A percentile compares a stretch with the other conserved stretches of the same genome.
Conservation (phyloP, 768 basidiomycete genomes). For the Harrya chromipes region DNA sequence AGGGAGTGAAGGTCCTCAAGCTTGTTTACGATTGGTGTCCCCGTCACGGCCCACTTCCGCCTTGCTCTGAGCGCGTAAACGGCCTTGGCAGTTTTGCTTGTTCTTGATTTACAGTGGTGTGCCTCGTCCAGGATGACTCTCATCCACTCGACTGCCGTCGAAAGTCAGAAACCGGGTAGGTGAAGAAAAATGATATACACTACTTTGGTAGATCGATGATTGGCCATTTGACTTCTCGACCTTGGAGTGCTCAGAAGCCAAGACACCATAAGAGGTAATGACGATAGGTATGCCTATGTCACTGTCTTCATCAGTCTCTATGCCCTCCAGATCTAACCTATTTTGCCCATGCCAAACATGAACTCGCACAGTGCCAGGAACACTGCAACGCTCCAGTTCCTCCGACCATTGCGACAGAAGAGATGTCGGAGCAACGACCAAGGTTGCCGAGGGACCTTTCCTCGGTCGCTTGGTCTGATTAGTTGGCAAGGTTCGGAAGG, state of each 20-base stretch:
- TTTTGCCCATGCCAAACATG: conserved; percentile 89
- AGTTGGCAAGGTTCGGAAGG: conserved; percentile 49
- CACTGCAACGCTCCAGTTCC: conserved; percentile 83
- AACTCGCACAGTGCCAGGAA: conserved; percentile 60
- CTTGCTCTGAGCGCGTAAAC: conserved; percentile 80
- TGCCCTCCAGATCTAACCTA: conserved; percentile 63
- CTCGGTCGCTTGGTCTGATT: conserved; percentile 28
- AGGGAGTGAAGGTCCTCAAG: conserved; percentile 90
- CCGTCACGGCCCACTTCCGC: conserved; percentile 89
- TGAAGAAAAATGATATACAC: conserved; percentile 15
- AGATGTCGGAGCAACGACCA: conserved; percentile 92
- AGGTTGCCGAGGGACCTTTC: conserved; percentile 56
- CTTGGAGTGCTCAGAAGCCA: conserved; percentile 85
- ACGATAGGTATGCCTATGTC: conserved; percentile 66
- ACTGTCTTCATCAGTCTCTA: conserved; percentile 53
- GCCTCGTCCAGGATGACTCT: conserved; percentile 90
- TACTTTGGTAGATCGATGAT: conserved; percentile 73
- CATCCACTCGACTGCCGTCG: conserved; percentile 66
- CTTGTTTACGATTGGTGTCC: conserved; percentile 94
- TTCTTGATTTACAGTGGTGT: conserved; percentile 89
- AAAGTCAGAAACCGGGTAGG: conserved; percentile 5
- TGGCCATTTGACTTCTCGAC: conserved; percentile 48
- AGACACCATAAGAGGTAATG: conserved; percentile 87
- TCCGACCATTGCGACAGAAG: conserved; percentile 91
- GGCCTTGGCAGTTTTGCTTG: conserved; percentile 84